Conservation (phyloP, 306 rosid species). For the Fragaria ananassa region DNA sequence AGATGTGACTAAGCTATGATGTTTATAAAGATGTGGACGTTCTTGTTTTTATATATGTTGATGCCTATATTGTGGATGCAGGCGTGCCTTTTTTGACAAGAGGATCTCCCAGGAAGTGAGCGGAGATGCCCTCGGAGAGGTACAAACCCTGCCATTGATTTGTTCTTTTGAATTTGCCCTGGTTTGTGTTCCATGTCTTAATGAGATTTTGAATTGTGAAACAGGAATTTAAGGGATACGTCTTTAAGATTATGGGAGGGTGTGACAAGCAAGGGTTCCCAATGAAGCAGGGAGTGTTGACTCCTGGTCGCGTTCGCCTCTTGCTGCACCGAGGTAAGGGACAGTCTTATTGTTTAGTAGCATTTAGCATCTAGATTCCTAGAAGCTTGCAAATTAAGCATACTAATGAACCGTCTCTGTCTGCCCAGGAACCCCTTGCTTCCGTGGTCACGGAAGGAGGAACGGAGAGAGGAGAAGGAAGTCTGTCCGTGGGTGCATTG, state of each 20-base stretch:
- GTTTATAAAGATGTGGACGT: neutral
- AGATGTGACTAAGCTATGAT: neutral
- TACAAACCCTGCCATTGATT: neutral
- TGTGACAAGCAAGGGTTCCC: conserved; percentile 66
- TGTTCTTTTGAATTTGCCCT: neutral
- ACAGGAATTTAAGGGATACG: conserved; percentile 57
- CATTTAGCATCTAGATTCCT: neutral
- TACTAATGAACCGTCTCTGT: neutral
- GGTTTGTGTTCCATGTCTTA: neutral
- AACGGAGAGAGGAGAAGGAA: conserved; percentile 62
- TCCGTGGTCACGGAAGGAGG: conserved; percentile 64
- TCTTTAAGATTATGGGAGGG: conserved; percentile 58
- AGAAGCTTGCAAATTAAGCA: neutral
- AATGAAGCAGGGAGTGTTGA: conserved; percentile 62
- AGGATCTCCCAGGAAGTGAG: conserved; percentile 63
- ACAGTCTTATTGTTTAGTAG: neutral
- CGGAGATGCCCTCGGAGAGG: conserved; percentile 63
- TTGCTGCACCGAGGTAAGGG: conserved; percentile 47
- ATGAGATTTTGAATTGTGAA: neutral
- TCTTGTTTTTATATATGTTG: neutral
- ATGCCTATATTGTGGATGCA: neutral
- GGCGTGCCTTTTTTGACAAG: conserved; percentile 60
- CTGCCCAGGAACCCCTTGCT: conserved; percentile 54
- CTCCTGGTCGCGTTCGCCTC: conserved; percentile 53
- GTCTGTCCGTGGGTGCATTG: conserved; percentile 62